Evolutionary conservation across 1,284 basidiomycete genomes (phyloP).

Genomic region (Heliocybe sulcata): DNA sequence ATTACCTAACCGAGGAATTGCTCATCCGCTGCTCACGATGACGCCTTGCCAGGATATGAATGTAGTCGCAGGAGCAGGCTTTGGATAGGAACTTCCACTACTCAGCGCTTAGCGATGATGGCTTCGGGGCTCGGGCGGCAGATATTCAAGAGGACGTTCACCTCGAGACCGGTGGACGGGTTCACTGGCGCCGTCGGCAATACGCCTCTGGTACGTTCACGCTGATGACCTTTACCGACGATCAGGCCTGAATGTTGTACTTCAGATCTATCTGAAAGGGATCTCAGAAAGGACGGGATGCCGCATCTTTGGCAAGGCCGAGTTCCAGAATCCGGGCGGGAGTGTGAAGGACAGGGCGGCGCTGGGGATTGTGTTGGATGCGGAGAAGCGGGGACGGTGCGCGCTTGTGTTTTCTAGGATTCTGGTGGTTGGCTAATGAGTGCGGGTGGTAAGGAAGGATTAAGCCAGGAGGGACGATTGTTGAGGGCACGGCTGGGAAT

Average conservation of each 20-base stretch:
- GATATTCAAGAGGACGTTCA: constrained; percentile 34
- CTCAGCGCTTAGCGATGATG: no score
- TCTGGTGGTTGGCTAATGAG: not conserved
- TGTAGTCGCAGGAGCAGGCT: not conserved
- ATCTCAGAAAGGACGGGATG: constrained; percentile 90
- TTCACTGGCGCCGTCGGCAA: constrained; percentile 91
- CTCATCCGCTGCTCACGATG: constrained; percentile 21
- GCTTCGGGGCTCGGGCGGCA: constrained; percentile 14
- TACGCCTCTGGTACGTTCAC: constrained; percentile 78
- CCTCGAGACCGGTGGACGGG: constrained; percentile 60
- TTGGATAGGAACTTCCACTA: constrained; percentile 10
- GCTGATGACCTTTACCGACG: not conserved
- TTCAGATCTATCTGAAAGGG: constrained; percentile 77
- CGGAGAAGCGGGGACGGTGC: constrained; percentile 79
- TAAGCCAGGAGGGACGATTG: constrained; percentile 88
- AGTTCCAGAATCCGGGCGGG: constrained; percentile 99
- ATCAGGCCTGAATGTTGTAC: constrained; percentile 2
- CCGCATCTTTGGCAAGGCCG: constrained; percentile 90
- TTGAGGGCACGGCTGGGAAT: constrained; percentile 99
- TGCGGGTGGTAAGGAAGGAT: constrained; percentile 41
- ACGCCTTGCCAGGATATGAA: constrained; percentile 15
- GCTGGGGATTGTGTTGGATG: constrained; percentile 83
- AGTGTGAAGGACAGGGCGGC: constrained; percentile 98
- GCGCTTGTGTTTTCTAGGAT: constrained; percentile 12
- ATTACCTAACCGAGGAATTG: constrained; percentile 1